Percentiles rank a stretch among this genome's conserved stretches.
Evolutionary conservation across 371 early-diverging fungal genomes (phyloP).

Genomic region (Mycotypha africana): DNA sequence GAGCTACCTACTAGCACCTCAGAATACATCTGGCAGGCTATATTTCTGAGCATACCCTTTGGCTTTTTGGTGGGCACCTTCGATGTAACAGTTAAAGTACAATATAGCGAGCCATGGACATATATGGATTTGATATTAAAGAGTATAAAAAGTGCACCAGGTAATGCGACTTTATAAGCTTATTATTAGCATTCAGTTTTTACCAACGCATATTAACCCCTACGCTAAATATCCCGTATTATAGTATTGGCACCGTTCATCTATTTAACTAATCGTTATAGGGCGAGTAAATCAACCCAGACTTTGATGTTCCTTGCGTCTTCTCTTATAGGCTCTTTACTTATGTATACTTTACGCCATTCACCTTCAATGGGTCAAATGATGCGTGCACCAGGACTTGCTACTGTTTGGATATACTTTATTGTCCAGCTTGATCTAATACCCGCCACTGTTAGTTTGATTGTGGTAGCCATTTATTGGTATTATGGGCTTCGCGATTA

Average conservation of each 20-base stretch:
- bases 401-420: slow-evolving; percentile 56
- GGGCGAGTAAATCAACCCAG: slow-evolving; percentile 31
- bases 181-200: no score
- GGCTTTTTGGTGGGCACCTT: slow-evolving; percentile 49
- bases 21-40: slow-evolving; percentile 51
- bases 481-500: slow-evolving; percentile 35
- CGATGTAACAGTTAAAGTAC: slow-evolving; percentile 54
- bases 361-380: slow-evolving; percentile 61
- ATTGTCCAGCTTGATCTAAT: slow-evolving; percentile 52
- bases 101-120: slow-evolving; percentile 50
- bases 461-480: slow-evolving; percentile 45
- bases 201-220: no score
- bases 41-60: slow-evolving; percentile 52
- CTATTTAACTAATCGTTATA: slow-evolving; percentile 51
- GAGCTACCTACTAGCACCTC: slow-evolving; percentile 17
- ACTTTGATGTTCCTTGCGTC: slow-evolving; percentile 40
- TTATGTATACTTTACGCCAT: slow-evolving; percentile 47
- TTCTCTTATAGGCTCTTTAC: slow-evolving; percentile 39
- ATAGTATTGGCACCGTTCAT: slow-evolving; percentile 49
- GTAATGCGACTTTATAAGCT: no score
- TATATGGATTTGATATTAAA: slow-evolving; percentile 27
- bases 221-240: no score
- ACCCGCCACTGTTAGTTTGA: slow-evolving; percentile 46
- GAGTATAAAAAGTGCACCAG: slow-evolving; percentile 43
- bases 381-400: slow-evolving; percentile 57